Percentiles rank a stretch among this genome's conserved stretches.
phyloP scores from a whole-genome alignment of 257 asterid species.

The Scutellaria galericulata region DNA sequence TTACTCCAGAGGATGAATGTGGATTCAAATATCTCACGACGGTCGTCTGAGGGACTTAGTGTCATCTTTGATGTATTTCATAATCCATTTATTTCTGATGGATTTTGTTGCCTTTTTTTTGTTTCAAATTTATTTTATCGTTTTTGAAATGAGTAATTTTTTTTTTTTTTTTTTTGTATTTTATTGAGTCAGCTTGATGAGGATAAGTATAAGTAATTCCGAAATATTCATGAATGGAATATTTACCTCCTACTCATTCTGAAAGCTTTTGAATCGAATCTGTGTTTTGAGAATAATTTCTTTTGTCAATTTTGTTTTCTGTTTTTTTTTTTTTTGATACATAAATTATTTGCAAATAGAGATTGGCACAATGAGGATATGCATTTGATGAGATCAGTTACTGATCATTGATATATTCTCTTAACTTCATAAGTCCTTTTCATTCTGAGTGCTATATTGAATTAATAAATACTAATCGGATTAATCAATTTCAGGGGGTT shows the following conservation, averaged over 20 bases:
- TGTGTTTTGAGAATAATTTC: not conserved
- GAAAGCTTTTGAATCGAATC: conserved; percentile 47
- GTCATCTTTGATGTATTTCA: conserved; percentile 51
- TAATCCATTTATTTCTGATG: conserved; percentile 67
- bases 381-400: conserved; percentile 41
- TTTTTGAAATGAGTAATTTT: not conserved
- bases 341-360: not conserved
- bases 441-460: conserved; percentile 65
- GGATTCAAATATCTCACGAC: conserved; percentile 80
- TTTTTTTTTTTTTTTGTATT: not conserved
- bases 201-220: conserved; percentile 49
- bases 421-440: conserved; percentile 56
- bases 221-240: conserved; percentile 63
- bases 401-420: conserved; percentile 46
- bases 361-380: conserved; percentile 55
- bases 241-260: conserved; percentile 92
- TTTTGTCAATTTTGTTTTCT: not conserved
- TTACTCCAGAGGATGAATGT: conserved; percentile 56
- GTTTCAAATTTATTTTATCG: not conserved
- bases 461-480: not conserved
- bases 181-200: conserved; percentile 51
- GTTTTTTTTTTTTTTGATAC: not conserved
- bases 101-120: not conserved
- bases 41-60: conserved; percentile 74
- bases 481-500: too few species aligned